A percentile compares a stretch with the other conserved stretches of the same genome.
Evolutionary conservation across 2,329 filamentous ascomycete species (phyloP).

Genomic region (Chaetomium strumarium): DNA sequence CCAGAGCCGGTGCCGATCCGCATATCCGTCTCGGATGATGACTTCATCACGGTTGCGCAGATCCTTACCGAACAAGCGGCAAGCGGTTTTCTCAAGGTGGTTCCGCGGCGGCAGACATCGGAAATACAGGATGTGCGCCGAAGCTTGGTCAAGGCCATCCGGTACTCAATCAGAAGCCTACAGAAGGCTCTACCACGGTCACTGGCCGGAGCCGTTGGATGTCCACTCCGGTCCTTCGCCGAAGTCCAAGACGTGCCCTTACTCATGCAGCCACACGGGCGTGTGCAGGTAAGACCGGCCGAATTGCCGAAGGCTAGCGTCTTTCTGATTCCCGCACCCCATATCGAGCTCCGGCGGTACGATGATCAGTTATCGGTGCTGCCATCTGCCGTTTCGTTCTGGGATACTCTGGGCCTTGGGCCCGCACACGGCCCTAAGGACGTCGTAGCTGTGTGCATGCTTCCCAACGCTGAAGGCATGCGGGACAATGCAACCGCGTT

Average conservation of each 20-base stretch:
- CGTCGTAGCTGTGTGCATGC: slow-evolving; percentile 63
- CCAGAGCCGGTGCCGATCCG: slow-evolving; percentile 48
- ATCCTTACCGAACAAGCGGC: slow-evolving; percentile 66
- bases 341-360: slow-evolving; percentile 65
- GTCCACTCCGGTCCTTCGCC: slow-evolving; percentile 44
- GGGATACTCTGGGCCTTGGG: slow-evolving; percentile 72
- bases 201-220: slow-evolving; percentile 38
- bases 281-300: slow-evolving; percentile 45
- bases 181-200: slow-evolving; percentile 40
- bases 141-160: slow-evolving; percentile 38
- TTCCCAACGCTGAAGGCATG: slow-evolving; percentile 60
- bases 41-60: slow-evolving; percentile 62
- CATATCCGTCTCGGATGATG: slow-evolving; percentile 47
- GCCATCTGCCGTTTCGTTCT: slow-evolving; percentile 69
- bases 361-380: slow-evolving; percentile 66
- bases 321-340: slow-evolving; percentile 61
- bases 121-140: slow-evolving; percentile 33
- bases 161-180: slow-evolving; percentile 45
- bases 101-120: slow-evolving; percentile 21
- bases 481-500: slow-evolving; percentile 56
- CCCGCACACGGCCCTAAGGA: slow-evolving; percentile 68
- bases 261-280: slow-evolving; percentile 42
- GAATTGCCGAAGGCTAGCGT: slow-evolving; percentile 48
- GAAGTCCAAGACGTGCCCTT: slow-evolving; percentile 54
- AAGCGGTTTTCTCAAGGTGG: slow-evolving; percentile 41